A percentile compares a stretch with the other conserved stretches of the same genome.
Evolutionary conservation across 176 grass and related monocot species (phyloP).

Genomic region (Puccinellia tenuiflora): DNA sequence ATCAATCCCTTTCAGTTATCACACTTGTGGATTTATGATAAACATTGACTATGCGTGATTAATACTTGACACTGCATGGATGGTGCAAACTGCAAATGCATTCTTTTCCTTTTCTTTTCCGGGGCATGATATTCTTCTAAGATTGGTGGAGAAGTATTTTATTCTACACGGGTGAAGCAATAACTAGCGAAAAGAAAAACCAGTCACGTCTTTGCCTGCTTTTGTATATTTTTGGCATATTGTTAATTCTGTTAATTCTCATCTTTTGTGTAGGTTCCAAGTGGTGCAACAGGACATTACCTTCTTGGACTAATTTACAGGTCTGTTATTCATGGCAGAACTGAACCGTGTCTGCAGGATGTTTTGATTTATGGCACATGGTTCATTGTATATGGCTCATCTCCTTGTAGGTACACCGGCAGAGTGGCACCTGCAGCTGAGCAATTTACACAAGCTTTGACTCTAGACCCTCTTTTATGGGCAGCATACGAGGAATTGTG

Average conservation of each 20-base stretch:
- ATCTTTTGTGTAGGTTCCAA: slow-evolving; percentile 68
- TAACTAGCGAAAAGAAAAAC: slow-evolving; percentile 13
- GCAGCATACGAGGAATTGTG: slow-evolving; percentile 94
- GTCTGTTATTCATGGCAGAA: slow-evolving; percentile 37
- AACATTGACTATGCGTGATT: background rate
- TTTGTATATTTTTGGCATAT: background rate
- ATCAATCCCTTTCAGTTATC: background rate
- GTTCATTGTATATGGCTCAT: slow-evolving; percentile 10
- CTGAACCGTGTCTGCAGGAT: background rate
- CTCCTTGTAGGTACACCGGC: slow-evolving; percentile 68
- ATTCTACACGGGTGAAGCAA: slow-evolving; percentile 14
- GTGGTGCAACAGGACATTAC: slow-evolving; percentile 91
- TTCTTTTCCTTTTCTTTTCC: background rate
- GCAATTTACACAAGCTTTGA: slow-evolving; percentile 81
- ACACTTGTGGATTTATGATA: background rate
- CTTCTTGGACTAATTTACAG: slow-evolving; percentile 96
- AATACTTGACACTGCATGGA: background rate
- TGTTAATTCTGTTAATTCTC: background rate
- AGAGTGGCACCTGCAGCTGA: slow-evolving; percentile 72
- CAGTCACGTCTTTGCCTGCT: background rate
- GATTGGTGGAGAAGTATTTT: background rate
- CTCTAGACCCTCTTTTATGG: slow-evolving; percentile 92
- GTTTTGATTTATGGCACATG: slow-evolving; percentile 9
- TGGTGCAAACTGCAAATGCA: background rate
- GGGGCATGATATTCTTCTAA: background rate